Percentiles rank a stretch among this genome's conserved stretches.
Conservation (phyloP, 129 eudicot genomes). For the Centella asiatica region DNA sequence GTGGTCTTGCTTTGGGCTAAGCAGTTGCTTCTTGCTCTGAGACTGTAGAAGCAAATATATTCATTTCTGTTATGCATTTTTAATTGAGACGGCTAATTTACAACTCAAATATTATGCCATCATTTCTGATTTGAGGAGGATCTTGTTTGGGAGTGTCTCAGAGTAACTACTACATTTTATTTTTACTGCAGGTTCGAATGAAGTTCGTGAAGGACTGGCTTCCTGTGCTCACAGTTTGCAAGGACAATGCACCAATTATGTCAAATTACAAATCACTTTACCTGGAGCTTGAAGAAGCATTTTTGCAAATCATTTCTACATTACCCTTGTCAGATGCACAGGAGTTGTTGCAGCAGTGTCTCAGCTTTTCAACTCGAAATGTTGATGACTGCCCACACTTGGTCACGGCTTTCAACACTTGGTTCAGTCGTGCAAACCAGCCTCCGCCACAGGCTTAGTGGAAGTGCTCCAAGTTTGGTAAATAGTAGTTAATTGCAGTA, state of each 20-base stretch:
- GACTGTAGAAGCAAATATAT: no score
- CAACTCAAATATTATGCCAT: no score
- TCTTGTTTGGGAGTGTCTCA: background rate
- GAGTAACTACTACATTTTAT: background rate
- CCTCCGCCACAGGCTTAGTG: constrained; percentile 9
- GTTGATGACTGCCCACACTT: constrained; percentile 89
- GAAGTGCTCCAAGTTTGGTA: no score
- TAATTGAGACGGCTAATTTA: no score
- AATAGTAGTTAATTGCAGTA: background rate
- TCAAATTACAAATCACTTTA: constrained; percentile 52
- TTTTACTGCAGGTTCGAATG: constrained; percentile 69
- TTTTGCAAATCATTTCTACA: constrained; percentile 67
- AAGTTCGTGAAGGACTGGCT: constrained; percentile 79
- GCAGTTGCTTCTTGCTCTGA: no score
- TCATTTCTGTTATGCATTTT: no score
- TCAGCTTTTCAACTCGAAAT: constrained; percentile 87
- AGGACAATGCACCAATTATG: constrained; percentile 50
- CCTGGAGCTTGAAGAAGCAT: constrained; percentile 69
- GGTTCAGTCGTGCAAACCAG: constrained; percentile 83
- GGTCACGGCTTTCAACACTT: constrained; percentile 78
- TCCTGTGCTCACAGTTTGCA: constrained; percentile 84
- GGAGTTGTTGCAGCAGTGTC: constrained; percentile 74
- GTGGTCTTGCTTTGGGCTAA: no score
- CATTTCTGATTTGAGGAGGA: no score
- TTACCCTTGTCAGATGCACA: constrained; percentile 81